Evolutionary conservation across 202 grass and related monocot species (phyloP), one percentile per base, ranked within the genome.

Genomic region (Schoenoplectus tabernaemontani): DNA sequence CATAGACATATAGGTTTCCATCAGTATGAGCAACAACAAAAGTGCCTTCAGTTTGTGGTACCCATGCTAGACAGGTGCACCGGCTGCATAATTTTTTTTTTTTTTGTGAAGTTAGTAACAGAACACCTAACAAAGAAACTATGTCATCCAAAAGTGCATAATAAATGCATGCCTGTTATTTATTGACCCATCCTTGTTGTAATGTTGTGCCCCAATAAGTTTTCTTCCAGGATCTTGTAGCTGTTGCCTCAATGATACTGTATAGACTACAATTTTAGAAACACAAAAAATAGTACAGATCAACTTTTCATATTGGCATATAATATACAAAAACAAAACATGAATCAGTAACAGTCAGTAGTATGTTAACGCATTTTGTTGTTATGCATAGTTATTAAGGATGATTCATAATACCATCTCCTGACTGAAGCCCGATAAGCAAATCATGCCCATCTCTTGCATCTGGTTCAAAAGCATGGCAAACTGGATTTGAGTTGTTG

Each of bases 11-110:
- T 59, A 98, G 68, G 85, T 95, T 98, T 47, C 91, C 91, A 59
- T 98, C 90, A 62, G 91, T 88, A 68, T 98, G 88, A 80, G 89
- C 88, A 84, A 95, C 90, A 91, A 95, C 84, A 73, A 98, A 98
- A 87, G 91, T 82, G 32, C 90, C 91, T 37, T 89, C 86, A 57
- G 78, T 79, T 82, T 90, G 84, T 38, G 91, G 88, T 61, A 95
- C 88, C 96, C 95, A 98, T 61, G 86, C 89, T 82, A 94, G 51
- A 87, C 86, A 86, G 61, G 84, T 94, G 75, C 91, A 98, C 64
- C 86, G 87, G 61, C 95, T 98, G 87, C 81, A 94, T 41, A 71
- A 84, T 81, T 41, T 38, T 2, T 2, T 38, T 2, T 2, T 38
- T 2, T 38, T 2, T 4, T n/a, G n/a, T n/a, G n/a, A 38, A 38